Evolutionary conservation across 495 filamentous ascomycete species (phyloP).

Genomic region (Penicillium canescens): DNA sequence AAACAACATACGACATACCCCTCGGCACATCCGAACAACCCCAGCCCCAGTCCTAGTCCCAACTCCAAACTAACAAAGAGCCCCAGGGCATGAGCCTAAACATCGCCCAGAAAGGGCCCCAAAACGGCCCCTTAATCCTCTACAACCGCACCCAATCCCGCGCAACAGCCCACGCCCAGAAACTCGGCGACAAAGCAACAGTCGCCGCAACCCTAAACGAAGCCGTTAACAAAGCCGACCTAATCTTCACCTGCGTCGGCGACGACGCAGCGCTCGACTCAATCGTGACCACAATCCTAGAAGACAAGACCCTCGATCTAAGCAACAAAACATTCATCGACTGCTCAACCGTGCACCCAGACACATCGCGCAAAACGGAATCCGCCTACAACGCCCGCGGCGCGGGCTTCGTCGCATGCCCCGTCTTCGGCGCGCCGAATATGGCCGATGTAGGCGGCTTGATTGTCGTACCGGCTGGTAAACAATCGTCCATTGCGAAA

Average conservation of each 20-base stretch:
- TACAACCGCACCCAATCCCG: constrained; percentile 75
- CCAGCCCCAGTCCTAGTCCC: background rate
- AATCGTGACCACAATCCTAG: constrained; percentile 49
- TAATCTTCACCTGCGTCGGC: constrained; percentile 82
- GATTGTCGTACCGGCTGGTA: constrained; percentile 75
- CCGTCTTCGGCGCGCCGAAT: constrained; percentile 80
- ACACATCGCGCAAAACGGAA: constrained; percentile 68
- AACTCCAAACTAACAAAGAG: constrained; percentile 16
- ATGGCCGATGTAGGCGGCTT: constrained; percentile 76
- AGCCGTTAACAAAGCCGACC: constrained; percentile 66
- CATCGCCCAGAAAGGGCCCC: constrained; percentile 71
- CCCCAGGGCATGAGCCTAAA: constrained; percentile 83
- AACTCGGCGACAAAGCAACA: constrained; percentile 57
- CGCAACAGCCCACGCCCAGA: constrained; percentile 53
- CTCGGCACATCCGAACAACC: background rate
- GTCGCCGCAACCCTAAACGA: constrained; percentile 62
- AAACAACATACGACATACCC: background rate
- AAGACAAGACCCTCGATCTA: constrained; percentile 43
- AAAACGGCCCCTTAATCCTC: constrained; percentile 67
- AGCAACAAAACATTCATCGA: constrained; percentile 60
- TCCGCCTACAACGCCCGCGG: constrained; percentile 55
- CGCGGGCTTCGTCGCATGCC: constrained; percentile 75
- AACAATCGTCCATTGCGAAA: constrained; percentile 56
- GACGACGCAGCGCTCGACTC: constrained; percentile 71
- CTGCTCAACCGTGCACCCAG: constrained; percentile 85